Evolutionary conservation across 1,284 basidiomycete species (phyloP).

Genomic region (Cryptococcus floricola): DNA sequence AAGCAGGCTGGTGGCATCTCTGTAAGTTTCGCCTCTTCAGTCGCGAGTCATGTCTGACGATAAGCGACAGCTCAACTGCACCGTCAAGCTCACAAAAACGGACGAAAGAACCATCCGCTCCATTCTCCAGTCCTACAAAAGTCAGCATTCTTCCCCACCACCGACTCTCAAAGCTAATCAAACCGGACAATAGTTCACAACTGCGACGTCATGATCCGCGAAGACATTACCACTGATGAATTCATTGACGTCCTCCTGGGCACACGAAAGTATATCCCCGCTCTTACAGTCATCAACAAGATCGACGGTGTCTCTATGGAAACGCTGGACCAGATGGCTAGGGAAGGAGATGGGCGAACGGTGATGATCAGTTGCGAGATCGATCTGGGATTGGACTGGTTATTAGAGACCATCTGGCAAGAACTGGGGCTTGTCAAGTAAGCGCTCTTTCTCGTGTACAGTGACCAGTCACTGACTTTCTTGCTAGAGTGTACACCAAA

Average conservation of each 20-base stretch:
- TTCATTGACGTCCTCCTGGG: slow-evolving; percentile 96
- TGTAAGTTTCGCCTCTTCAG: slow-evolving; percentile 53
- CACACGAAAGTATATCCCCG: slow-evolving; percentile 91
- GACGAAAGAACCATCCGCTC: slow-evolving; percentile 92
- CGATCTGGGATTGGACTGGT: slow-evolving; percentile 80
- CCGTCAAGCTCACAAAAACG: slow-evolving; percentile 88
- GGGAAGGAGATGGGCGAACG: slow-evolving; percentile 65
- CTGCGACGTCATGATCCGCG: slow-evolving; percentile 93
- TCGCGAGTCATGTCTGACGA: slow-evolving; percentile 11
- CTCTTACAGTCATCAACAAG: slow-evolving; percentile 92
- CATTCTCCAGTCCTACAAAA: slow-evolving; percentile 77
- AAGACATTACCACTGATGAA: slow-evolving; percentile 94
- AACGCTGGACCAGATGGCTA: slow-evolving; percentile 82
- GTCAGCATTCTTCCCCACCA: slow-evolving; percentile 23
- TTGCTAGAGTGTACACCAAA: slow-evolving; percentile 75
- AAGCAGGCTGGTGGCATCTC: slow-evolving; percentile 75
- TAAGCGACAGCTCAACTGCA: slow-evolving; percentile 67
- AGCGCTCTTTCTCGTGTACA: slow-evolving; percentile 8
- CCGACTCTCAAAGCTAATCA: neutral
- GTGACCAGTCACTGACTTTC: slow-evolving; percentile 2
- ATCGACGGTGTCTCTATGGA: slow-evolving; percentile 84
- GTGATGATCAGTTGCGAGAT: slow-evolving; percentile 93
- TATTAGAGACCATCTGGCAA: slow-evolving; percentile 83
- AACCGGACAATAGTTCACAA: slow-evolving; percentile 62
- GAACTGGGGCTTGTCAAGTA: slow-evolving; percentile 74